Evolutionary conservation across 495 filamentous ascomycete genomes (phyloP), one percentile per base, ranked within the genome.

Genomic region (Acidiella bohemica): DNA sequence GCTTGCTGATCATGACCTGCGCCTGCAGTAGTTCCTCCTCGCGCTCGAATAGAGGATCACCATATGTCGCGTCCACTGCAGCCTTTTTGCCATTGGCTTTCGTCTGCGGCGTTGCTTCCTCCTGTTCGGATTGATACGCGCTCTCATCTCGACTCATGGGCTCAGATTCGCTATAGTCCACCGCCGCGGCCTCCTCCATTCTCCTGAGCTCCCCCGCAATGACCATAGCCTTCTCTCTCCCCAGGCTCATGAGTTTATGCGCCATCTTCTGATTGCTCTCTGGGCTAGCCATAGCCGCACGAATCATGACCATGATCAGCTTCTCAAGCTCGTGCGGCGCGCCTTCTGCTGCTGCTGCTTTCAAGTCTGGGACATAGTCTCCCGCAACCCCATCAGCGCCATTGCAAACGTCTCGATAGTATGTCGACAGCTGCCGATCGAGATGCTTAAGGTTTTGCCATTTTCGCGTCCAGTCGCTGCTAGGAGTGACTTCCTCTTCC

Each of bases 391-490:
- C 35, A 22, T 46, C 42, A 24, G 32, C 29, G n/a, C 39, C 47
- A 23, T 53, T 46, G 42, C 46, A 49, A 5, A 49, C 29, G 39
- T 73, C 67, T 21, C 63, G 66, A 41, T 85, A 76, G 54, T 81
- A 86, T 39, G 65, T 71, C 32, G 73, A 65, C 3, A 85, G 60
- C 17, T 71, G 66, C 42, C 75, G 75, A 57, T 77, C 72, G 44
- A 86, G 67, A 39, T 75, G 70, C 60, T 83, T 81, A 36, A 85
- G 49, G 53, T 50, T 42, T 37, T 46, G 46, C 42, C 44, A 46
- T 39, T 50, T 49, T 13, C 45, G 36, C 11, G 44, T 44, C 42
- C 43, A 48, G 24, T 51, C 44, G 21, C 39, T 32, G 14, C 25
- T n/a, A 13, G 35, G 6, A n/a, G 11, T 40, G 24, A 65, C 67